A percentile compares a stretch with the other conserved stretches of the same genome.
These are phyloP conservation scores for barley (Hordeum vulgare) DNA, from an alignment of 176 grass and related monocot genomes.

Conservation along the genomic window DNA sequence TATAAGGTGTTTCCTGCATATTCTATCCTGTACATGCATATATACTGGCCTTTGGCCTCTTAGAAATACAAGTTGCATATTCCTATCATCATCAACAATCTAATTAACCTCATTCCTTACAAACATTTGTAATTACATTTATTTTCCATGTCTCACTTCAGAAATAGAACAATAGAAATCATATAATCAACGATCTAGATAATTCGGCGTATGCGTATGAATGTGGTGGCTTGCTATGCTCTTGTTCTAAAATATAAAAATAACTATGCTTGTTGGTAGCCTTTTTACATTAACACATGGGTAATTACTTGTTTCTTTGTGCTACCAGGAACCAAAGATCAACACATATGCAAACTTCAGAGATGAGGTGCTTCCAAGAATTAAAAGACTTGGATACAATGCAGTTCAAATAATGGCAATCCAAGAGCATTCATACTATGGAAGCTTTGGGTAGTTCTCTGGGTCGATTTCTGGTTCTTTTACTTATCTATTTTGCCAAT, in stretches of 20 bases:
- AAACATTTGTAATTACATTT: background rate
- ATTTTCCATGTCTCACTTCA: background rate
- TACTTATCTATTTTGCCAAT: background rate
- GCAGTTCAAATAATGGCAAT: conserved; percentile 99
- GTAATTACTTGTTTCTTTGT: conserved; percentile 11
- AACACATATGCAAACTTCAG: conserved; percentile 93
- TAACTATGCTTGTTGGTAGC: background rate
- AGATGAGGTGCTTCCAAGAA: conserved; percentile 90
- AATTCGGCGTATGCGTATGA: too few relatives aligned
- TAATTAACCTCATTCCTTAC: background rate
- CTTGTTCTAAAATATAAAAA: background rate
- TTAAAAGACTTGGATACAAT: conserved; percentile 97
- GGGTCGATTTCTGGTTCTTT: background rate
- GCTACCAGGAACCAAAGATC: conserved; percentile 77
- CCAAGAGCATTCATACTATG: conserved; percentile 97
- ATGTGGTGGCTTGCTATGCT: background rate
- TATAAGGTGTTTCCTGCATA: too few relatives aligned
- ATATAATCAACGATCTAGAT: too few relatives aligned
- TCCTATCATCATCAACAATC: background rate
- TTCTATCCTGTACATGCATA: too few relatives aligned
- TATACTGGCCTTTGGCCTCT: too few relatives aligned
- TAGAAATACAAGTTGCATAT: too few relatives aligned
- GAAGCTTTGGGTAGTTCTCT: conserved; percentile 80
- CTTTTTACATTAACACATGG: conserved; percentile 4
- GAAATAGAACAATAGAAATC: background rate